Evolutionary conservation across 169 alveolate species (phyloP), one percentile per base, ranked within the genome.

Genomic region (Theileria sp.): DNA sequence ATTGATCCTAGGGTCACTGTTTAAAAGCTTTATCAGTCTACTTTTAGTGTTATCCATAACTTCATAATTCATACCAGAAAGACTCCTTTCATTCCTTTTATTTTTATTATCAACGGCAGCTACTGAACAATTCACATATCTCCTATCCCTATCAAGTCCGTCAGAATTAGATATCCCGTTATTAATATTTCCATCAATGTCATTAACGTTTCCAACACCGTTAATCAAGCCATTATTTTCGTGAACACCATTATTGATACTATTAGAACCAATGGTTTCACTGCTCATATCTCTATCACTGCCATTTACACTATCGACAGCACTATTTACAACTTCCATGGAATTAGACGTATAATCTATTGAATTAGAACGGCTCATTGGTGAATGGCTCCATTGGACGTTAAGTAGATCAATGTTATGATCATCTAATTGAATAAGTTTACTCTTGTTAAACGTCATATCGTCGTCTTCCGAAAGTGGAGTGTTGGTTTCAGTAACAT

Each of bases 1-100:
- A 17, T 32, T 70, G 51, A 64, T 17, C 38, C 25, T 21, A 10
- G 30, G 17, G 19, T 64, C 49, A 19, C 32, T 64, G 50, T 38
- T 64, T 21, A 30, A 28, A 7, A 64, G 21, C 49, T 64, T 64
- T 38, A 38, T 64, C 72, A 64, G 25, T n/a, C 72, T 64, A 21
- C 25, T 38, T 15, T 60, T 60, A n/a, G 23, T 19, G 54, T 64
- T 64, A 17, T 64, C 72, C 17, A 10, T 0, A 64, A 28, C 72
- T 26, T 21, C 32, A 17, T 64, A 44, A 44, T 8, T 44, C 54
- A 44, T 44, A 8, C 54, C 54, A 3, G 54, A 44, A 44, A 44
- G 19, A 44, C 19, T 44, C 54, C 17, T 2, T 44, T 10, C 54
- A 13, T 44, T 44, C 54, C 54, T 44, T 44, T 44, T 44, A 44